Evolutionary conservation across 2,329 filamentous ascomycete species (phyloP).

Genomic region (Nemania bipapillata): DNA sequence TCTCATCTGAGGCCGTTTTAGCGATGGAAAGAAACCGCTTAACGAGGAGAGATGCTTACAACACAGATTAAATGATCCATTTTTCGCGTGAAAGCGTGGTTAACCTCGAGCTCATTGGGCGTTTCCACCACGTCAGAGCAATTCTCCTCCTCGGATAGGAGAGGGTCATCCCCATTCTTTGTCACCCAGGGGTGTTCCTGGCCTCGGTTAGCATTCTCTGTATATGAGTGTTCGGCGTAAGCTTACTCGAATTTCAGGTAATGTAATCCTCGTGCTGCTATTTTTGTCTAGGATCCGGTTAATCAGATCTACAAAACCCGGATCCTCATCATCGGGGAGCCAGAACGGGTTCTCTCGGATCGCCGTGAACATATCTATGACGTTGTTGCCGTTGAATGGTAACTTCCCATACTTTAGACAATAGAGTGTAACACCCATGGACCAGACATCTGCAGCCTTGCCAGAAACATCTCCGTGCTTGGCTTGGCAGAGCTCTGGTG

Average conservation of each 20-base stretch:
- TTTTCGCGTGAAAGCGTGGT: conserved; percentile 87
- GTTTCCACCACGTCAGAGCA: conserved; percentile 81
- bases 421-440: conserved; percentile 95
- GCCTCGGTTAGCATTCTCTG: conserved; percentile 39
- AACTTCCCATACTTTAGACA: conserved; percentile 89
- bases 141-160: conserved; percentile 86
- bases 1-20: conserved; percentile 72
- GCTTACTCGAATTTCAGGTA: conserved; percentile 82
- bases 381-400: conserved; percentile 81
- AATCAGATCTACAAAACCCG: conserved; percentile 80
- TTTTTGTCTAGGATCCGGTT: conserved; percentile 82
- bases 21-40: conserved; percentile 1
- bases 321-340: conserved; percentile 71
- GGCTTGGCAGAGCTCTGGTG: conserved; percentile 88
- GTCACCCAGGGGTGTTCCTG: conserved; percentile 96
- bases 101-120: conserved; percentile 90
- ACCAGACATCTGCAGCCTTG: conserved; percentile 94
- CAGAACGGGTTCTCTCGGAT: conserved; percentile 77
- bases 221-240: background rate
- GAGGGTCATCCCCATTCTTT: conserved; percentile 76
- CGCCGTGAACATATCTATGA: conserved; percentile 88
- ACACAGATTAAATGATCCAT: conserved; percentile 88
- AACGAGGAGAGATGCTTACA: conserved; percentile 58
- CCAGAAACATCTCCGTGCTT: conserved; percentile 90
- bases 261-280: conserved; percentile 81